Conservation (phyloP, 2,329 filamentous ascomycete species). For the Nothomitra cinnamomea region DNA sequence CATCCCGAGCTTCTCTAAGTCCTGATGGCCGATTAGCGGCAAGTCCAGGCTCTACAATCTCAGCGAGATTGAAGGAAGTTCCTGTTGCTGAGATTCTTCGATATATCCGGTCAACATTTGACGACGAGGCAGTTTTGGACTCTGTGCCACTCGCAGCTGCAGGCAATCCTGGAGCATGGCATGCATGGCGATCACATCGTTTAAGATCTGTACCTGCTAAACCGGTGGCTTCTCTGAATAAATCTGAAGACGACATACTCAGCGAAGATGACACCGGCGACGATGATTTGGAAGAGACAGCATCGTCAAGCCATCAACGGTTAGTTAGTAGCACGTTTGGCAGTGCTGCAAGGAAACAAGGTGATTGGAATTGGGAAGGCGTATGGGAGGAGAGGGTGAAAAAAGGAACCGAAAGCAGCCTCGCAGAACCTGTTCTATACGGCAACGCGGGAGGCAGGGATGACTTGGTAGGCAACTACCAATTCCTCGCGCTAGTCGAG, state of each 20-base stretch:
- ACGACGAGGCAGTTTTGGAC: constrained; percentile 60
- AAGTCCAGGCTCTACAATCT: not conserved
- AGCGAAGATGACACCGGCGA: not conserved
- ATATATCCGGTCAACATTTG: constrained; percentile 72
- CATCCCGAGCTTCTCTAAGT: not conserved
- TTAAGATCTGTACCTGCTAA: constrained; percentile 17
- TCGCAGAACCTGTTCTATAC: constrained; percentile 66
- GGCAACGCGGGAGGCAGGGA: constrained; percentile 45
- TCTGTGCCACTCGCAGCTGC: constrained; percentile 63
- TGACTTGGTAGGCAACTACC: constrained; percentile 45
- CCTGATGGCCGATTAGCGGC: not conserved
- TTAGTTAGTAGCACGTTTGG: not conserved
- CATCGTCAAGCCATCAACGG: not conserved
- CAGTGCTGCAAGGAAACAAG: constrained; percentile 35
- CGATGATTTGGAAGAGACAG: not conserved
- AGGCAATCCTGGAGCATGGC: constrained; percentile 82
- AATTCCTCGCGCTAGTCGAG: not conserved
- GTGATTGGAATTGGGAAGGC: constrained; percentile 94
- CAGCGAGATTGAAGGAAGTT: constrained; percentile 15
- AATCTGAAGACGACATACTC: not conserved
- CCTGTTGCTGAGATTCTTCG: constrained; percentile 53
- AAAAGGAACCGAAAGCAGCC: constrained; percentile 57
- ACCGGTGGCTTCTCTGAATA: not conserved
- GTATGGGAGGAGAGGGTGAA: constrained; percentile 87
- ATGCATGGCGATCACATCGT: constrained; percentile 72